Base-by-base conservation (phyloP, 352 stramenopile species). In the Pythium pyrilobum region DNA sequence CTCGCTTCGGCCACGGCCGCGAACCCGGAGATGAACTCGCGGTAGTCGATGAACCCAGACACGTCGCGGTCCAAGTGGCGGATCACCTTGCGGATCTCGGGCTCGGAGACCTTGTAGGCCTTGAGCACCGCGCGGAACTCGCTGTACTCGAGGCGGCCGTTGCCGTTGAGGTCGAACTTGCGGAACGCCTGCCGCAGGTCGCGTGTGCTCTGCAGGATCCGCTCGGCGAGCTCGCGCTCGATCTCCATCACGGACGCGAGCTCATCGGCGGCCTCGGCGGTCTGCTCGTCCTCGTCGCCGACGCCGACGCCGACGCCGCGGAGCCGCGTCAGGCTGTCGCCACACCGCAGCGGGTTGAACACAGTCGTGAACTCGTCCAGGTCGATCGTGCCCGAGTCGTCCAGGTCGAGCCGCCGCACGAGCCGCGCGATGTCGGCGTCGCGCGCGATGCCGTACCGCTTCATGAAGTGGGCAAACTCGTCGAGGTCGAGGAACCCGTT, bases 21-120 rank as follows among this genome's bases (percentile, higher is more conserved):
- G 31, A 89, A 84, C 3, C 66, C 69, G 15, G 73, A 49, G 34
- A 85, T 73, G 48, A 89, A 89, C 45, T 84, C 67, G 28, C 78
- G 77, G 49, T 89, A 89, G 56, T 89, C 78, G 40, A 89, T 89
- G 21, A 74, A 89, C 0, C 78, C 78, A 0, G 74, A 87, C 11
- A 89, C 78, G 23, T 82, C 62, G 10, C 55, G 60, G 54, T 89
- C 78, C 24, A 89, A 43, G 39, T 87, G 78, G 13, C 78, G 75
- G 61, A 89, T 87, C 28, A 89, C 75, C 52, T 82, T 82, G 33
- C 74, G 73, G 23, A 89, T 89, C 40, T 89, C 78, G 23, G 68
- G 59, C 40, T 89, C 78, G 0, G 69, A 64, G 18, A 89, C 70
- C 16, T 74, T 70, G 46, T 85, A 87, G 1, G 60, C 55, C 50